Conservation (phyloP, 495 filamentous ascomycete species). For the Aspergillus cristatus region DNA sequence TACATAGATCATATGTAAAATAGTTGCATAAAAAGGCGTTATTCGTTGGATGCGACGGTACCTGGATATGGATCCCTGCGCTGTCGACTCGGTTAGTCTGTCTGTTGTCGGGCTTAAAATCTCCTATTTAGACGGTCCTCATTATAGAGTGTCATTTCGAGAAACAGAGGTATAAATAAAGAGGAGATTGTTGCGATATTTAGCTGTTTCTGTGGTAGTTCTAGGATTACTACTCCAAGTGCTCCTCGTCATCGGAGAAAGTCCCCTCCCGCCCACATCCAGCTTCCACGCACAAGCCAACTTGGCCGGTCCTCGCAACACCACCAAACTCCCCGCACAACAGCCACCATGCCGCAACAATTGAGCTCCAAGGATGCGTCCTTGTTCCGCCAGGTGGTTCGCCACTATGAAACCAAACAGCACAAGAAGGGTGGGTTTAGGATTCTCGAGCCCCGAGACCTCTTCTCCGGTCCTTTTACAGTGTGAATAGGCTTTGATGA, state of each 20-base stretch:
- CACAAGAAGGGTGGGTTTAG: conserved; percentile 74
- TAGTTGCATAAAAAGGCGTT: conserved; percentile 5
- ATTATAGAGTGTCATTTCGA: no score
- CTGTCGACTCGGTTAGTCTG: no score
- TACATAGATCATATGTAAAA: conserved; percentile 2
- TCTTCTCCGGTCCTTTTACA: conserved; percentile 1
- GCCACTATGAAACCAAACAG: conserved; percentile 94
- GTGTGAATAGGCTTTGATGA: conserved; percentile 6
- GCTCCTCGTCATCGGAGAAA: conserved; percentile 1
- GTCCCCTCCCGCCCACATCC: conserved; percentile 26
- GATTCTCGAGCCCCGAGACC: conserved; percentile 2
- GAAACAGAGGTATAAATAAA: no score
- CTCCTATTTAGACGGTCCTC: no score
- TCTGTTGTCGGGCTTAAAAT: no score
- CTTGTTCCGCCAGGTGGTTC: conserved; percentile 88
- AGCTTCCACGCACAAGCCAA: conserved; percentile 28
- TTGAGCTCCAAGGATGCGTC: conserved; percentile 83
- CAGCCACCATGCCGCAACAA: conserved; percentile 63
- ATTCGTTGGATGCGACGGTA: not conserved
- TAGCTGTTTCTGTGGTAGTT: no score
- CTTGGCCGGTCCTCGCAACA: conserved; percentile 14
- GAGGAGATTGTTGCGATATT: no score
- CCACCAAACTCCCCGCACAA: conserved; percentile 18
- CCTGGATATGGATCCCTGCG: no score
- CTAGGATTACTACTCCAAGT: no score